Evolutionary conservation across 331 rosid genomes (phyloP).

Genomic region (Phaseolus coccineus): DNA sequence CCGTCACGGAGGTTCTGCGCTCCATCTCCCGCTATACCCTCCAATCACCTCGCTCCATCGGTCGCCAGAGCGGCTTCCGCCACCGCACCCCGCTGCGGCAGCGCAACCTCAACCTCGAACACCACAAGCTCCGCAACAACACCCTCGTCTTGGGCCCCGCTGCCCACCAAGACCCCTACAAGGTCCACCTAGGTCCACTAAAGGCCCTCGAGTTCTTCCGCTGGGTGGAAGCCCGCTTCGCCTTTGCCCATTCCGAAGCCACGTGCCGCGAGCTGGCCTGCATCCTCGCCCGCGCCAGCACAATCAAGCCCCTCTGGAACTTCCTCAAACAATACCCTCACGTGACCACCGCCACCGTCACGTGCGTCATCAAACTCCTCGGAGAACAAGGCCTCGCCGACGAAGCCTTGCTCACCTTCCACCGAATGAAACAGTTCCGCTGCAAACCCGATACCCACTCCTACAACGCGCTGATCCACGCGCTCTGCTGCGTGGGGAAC

Average conservation of each 20-base stretch:
- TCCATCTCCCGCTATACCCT: conserved; percentile 73
- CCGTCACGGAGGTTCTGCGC: conserved; percentile 64
- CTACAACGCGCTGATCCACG: conserved; percentile 66
- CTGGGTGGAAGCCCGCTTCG: conserved; percentile 70
- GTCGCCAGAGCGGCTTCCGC: conserved; percentile 64
- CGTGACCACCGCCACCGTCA: conserved; percentile 66
- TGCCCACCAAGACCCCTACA: conserved; percentile 61
- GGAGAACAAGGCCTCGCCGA: conserved; percentile 82
- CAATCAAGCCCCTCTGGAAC: conserved; percentile 63
- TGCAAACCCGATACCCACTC: conserved; percentile 79
- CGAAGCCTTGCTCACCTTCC: conserved; percentile 68
- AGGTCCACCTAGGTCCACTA: conserved; percentile 57
- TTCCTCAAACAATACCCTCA: conserved; percentile 60
- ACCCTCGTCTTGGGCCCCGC: conserved; percentile 82
- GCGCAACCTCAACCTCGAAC: conserved; percentile 62
- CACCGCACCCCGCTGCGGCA: conserved; percentile 80
- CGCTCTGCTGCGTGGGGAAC: conserved; percentile 75
- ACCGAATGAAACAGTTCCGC: conserved; percentile 77
- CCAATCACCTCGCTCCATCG: conserved; percentile 78
- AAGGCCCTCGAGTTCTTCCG: conserved; percentile 74
- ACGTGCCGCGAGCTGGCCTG: conserved; percentile 81
- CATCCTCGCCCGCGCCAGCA: conserved; percentile 64
- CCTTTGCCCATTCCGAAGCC: conserved; percentile 64
- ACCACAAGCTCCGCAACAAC: conserved; percentile 43
- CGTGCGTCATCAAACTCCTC: conserved; percentile 88